Percentiles rank a stretch among this genome's conserved stretches.
phyloP scores from a whole-genome alignment of 2,329 filamentous ascomycete genomes.

The Huntiella savannae region DNA sequence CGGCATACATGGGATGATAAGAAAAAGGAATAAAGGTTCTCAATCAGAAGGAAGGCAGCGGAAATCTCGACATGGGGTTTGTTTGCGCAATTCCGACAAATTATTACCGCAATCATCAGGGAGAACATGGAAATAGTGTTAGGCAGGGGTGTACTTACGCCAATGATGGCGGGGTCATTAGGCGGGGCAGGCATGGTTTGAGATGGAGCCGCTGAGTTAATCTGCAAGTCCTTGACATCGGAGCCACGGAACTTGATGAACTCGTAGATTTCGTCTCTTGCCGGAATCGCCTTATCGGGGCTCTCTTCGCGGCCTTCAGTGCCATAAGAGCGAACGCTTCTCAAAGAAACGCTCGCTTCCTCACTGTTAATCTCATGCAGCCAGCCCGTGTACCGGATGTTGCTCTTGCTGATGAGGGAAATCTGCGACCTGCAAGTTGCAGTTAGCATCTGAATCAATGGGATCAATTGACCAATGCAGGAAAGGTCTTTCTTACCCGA shows the following conservation, averaged over 20 bases:
- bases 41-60: constrained; percentile 99
- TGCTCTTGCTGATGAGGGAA: constrained; percentile 91
- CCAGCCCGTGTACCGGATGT: constrained; percentile 94
- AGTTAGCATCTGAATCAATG: constrained; percentile 17
- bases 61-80: constrained; percentile 83
- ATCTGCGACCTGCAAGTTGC: constrained; percentile 54
- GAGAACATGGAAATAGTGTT: constrained; percentile 12
- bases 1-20: background rate
- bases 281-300: constrained; percentile 31
- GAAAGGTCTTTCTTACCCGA: constrained; percentile 28
- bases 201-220: constrained; percentile 65
- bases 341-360: constrained; percentile 85
- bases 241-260: constrained; percentile 97
- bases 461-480: constrained; percentile 14
- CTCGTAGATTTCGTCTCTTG: constrained; percentile 81
- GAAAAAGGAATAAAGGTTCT: constrained; percentile 3
- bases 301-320: constrained; percentile 84
- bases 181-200: constrained; percentile 59
- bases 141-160: constrained; percentile 47
- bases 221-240: constrained; percentile 93
- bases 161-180: constrained; percentile 89
- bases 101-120: constrained; percentile 97
- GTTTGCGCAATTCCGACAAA: constrained; percentile 79
- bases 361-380: constrained; percentile 97
- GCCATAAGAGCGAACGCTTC: constrained; percentile 87